Base-by-base conservation (phyloP, 1,284 basidiomycete species). In the Cystobasidium slooffiae region DNA sequence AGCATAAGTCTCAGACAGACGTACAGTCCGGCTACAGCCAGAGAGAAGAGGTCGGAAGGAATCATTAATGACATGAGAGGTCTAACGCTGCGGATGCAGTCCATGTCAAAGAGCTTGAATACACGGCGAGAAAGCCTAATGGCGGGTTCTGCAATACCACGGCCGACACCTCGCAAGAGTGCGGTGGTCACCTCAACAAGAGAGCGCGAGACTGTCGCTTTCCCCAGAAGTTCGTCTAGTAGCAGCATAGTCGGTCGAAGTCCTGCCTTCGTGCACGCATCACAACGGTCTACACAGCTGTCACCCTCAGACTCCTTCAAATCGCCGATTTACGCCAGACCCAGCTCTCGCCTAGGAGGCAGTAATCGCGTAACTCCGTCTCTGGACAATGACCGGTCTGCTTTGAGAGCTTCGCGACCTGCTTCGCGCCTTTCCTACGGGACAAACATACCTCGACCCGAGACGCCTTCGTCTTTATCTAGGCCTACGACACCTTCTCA, bases 1-100 rank as follows among this genome's bases (percentile, higher is more conserved):
- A 37, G 55, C 5, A 37, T 63, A 14, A 51, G 73, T 14, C 41
- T 53, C 18, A 37, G 53, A 12, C 63, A 65, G 20, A 44, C 73
- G 24, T 24, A 52, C 3, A 72, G 53, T 24, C 76, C 74, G 16
- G 75, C 51, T 22, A 56, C 59, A 14, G 64, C 59, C 7, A 52
- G 70, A 10, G 53, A 72, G 55, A 44, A 58, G 51, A 64, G 75
- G 24, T 58, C 76, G 6, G 70, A 77, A 20, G 62, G 73, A 4
- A 74, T 78, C 64, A 75, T 78, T 37, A 59, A 66, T 6, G 78
- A 79, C 44, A 78, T 79, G 78, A 74, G 76, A 58, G 64, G 68
- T 39, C 76, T 78, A 75, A 78, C 77, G 4, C 52, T 72, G 8
- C 72, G 79, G 0, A 76, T 78, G 37, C 74, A 76, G 37, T 58